phyloP scores from a whole-genome alignment of 2,329 filamentous ascomycete species.

The Ascochyta rabiei region DNA sequence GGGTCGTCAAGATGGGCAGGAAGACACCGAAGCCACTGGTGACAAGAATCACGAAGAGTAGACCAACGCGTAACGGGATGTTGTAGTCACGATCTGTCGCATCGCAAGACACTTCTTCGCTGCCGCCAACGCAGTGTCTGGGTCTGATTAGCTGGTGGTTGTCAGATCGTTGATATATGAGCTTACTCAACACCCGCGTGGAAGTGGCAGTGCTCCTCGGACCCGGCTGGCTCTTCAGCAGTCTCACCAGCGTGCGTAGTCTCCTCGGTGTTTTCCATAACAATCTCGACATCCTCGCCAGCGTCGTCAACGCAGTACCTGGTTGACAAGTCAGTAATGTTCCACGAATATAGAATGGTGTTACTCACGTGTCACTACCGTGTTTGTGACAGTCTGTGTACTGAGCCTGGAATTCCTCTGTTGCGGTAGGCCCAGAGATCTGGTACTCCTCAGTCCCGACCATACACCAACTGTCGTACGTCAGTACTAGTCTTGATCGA shows the following conservation, averaged over 20 bases:
- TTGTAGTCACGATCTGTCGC: conserved; percentile 65
- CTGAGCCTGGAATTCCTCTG: conserved; percentile 61
- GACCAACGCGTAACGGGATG: conserved; percentile 69
- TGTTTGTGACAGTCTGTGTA: conserved; percentile 72
- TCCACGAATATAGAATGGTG: background rate
- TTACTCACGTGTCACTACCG: conserved; percentile 60
- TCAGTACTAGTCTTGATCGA: conserved; percentile 16
- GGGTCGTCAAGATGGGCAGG: conserved; percentile 67
- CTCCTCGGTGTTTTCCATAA: conserved; percentile 46
- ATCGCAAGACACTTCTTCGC: conserved; percentile 55
- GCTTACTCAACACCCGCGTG: conserved; percentile 76
- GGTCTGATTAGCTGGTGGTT: conserved; percentile 36
- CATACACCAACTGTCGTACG: conserved; percentile 51
- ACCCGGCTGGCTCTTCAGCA: conserved; percentile 24
- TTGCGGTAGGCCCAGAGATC: conserved; percentile 60
- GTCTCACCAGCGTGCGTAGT: conserved; percentile 22
- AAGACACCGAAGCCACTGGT: conserved; percentile 75
- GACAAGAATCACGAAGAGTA: conserved; percentile 73
- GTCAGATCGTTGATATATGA: no score
- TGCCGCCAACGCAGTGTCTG: conserved; percentile 64
- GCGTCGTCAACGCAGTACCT: conserved; percentile 68
- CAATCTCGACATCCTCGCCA: conserved; percentile 66
- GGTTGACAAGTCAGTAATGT: conserved; percentile 1
- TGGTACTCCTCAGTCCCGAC: conserved; percentile 52
- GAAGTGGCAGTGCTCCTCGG: conserved; percentile 64